Evolutionary conservation across 306 rosid genomes (phyloP), one percentile per base, ranked within the genome.

Genomic region (Cucurbita argyrosperma): DNA sequence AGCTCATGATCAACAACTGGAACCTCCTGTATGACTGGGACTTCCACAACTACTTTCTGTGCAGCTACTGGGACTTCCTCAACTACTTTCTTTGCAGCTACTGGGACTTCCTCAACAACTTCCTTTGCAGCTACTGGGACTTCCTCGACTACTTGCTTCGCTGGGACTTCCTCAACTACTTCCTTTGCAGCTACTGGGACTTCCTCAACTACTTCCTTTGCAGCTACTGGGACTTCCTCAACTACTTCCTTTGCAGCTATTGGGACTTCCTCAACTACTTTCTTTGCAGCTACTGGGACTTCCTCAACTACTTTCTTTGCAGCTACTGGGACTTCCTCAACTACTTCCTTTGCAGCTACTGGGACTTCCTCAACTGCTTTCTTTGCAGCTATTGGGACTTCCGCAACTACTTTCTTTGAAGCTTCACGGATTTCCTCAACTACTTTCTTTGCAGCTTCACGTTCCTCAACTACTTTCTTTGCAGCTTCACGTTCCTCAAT

Each of bases 401-500:
- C 18, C 52, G 12, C 6, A 47, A 4, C 52, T 13, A 14, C 16
- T 50, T 14, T 14, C 54, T 11, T 11, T 47, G 52, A 14, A 47
- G 60, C 60, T 55, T 55, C 35, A 18, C 10, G 13, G 35, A 30
- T 3, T 55, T 55, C 60, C 60, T 55, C 35, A 51, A 23, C 35
- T 73, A 13, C 14, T 49, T 49, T 49, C 26, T 53, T 53, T 51
- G 19, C 55, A 16, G 19, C 14, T 51, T 51, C 55, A 51, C 55
- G 8, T 51, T 51, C 55, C 26, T 53, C 58, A 53, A 18, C 43
- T 9, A 49, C 77, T 72, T 73, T 76, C 55, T 74, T 80, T 23
- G 86, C 81, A 74, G 79, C 88, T 43, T 85, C 89, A 9, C 77
- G 85, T 76, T 90, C 97, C 85, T 84, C 84, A 51, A 35, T 69